Conservation (phyloP, 2,329 filamentous ascomycete genomes). For the Trichophyton verrucosum region DNA sequence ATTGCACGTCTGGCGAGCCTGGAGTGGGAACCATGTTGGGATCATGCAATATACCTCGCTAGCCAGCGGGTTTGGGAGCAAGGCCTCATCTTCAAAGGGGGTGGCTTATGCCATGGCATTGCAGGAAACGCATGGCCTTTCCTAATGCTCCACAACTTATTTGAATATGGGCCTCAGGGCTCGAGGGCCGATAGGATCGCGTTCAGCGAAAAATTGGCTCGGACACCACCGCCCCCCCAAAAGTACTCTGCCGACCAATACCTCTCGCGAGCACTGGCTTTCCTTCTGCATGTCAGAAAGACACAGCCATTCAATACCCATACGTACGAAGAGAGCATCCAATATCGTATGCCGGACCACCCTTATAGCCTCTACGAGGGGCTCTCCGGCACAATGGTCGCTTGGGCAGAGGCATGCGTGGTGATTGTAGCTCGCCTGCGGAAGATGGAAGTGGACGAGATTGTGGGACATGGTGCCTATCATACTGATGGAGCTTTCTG, state of each 20-base stretch:
- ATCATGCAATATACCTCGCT: conserved; percentile 23
- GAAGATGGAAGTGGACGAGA: conserved; percentile 19
- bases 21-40: conserved; percentile 30
- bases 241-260: conserved; percentile 25
- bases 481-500: background rate
- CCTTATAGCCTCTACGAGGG: conserved; percentile 32
- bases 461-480: background rate
- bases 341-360: conserved; percentile 31
- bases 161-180: conserved; percentile 21
- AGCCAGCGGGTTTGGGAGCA: conserved; percentile 30
- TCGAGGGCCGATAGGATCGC: conserved; percentile 16
- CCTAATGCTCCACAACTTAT: conserved; percentile 26
- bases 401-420: conserved; percentile 31
- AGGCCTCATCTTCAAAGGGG: conserved; percentile 32
- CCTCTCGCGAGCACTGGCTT: conserved; percentile 26
- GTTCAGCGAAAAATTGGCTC: conserved; percentile 14
- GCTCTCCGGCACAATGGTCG: conserved; percentile 29
- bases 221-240: conserved; percentile 6
- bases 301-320: conserved; percentile 26
- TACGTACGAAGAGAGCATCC: conserved; percentile 9
- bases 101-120: conserved; percentile 31
- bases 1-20: conserved; percentile 17
- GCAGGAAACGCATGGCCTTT: conserved; percentile 32
- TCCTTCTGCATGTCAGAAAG: conserved; percentile 28
- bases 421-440: conserved; percentile 24